These are phyloP conservation scores for Populus tremula DNA, from an alignment of 345 rosid species.

Conservation along the genomic window DNA sequence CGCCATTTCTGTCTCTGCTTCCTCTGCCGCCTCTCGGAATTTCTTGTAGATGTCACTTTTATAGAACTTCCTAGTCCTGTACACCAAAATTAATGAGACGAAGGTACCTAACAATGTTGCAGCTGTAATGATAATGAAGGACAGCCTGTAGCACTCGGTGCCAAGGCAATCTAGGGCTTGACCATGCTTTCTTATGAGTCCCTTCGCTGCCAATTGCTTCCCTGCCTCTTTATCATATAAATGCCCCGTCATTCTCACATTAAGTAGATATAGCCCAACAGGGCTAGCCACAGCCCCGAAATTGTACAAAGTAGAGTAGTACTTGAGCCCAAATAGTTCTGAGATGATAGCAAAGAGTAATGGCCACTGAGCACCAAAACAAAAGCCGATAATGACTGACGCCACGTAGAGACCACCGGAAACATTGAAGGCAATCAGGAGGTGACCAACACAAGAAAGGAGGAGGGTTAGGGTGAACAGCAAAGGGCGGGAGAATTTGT, in stretches of 20 bases:
- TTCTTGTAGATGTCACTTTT: slow-evolving; percentile 60
- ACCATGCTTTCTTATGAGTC: slow-evolving; percentile 21
- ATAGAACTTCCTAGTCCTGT: slow-evolving; percentile 59
- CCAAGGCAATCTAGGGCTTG: slow-evolving; percentile 48
- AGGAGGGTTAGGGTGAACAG: slow-evolving; percentile 44
- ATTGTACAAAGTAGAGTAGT: slow-evolving; percentile 59
- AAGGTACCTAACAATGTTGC: slow-evolving; percentile 49
- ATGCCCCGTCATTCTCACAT: slow-evolving; percentile 49
- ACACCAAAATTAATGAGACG: slow-evolving; percentile 49
- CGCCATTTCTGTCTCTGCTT: slow-evolving; percentile 41
- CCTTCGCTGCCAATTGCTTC: slow-evolving; percentile 42
- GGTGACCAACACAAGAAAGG: slow-evolving; percentile 49
- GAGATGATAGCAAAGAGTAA: slow-evolving; percentile 61
- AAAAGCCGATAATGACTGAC: slow-evolving; percentile 53
- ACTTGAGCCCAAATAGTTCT: slow-evolving; percentile 60
- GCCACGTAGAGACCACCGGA: slow-evolving; percentile 48
- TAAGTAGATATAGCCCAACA: slow-evolving; percentile 53
- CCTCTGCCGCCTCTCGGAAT: slow-evolving; percentile 44
- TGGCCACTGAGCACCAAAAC: slow-evolving; percentile 61
- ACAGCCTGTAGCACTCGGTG: slow-evolving; percentile 45
- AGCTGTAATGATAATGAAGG: slow-evolving; percentile 52
- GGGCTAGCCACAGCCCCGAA: slow-evolving; percentile 68
- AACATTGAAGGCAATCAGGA: slow-evolving; percentile 46
- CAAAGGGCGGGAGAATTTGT: slow-evolving; percentile 50
- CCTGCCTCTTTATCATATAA: slow-evolving; percentile 55